These are phyloP conservation scores for Fusarium succisae DNA, from an alignment of 2,329 filamentous ascomycete genomes.

Conservation along the genomic window DNA sequence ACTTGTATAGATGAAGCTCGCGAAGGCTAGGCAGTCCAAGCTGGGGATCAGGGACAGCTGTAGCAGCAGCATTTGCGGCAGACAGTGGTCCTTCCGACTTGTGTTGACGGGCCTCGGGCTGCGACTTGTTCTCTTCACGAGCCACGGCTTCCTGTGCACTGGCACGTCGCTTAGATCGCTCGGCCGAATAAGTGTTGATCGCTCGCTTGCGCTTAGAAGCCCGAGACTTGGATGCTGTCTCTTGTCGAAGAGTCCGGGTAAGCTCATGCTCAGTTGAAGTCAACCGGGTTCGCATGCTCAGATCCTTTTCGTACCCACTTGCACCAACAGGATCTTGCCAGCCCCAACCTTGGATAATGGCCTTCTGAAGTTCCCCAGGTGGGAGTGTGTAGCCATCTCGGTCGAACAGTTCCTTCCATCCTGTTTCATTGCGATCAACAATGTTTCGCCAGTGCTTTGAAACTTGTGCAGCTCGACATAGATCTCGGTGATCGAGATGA, in stretches of 20 bases:
- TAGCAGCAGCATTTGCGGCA: constrained; percentile 83
- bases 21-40: constrained; percentile 81
- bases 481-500: constrained; percentile 84
- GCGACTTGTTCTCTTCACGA: constrained; percentile 53
- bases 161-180: constrained; percentile 64
- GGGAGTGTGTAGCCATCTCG: constrained; percentile 82
- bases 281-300: constrained; percentile 68
- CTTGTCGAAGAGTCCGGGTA: constrained; percentile 53
- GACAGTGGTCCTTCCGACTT: constrained; percentile 85
- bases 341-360: constrained; percentile 93
- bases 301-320: constrained; percentile 81
- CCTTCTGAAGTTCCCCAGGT: constrained; percentile 82
- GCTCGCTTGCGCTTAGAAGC: constrained; percentile 67
- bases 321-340: constrained; percentile 88
- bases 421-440: constrained; percentile 91
- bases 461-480: constrained; percentile 91
- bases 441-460: constrained; percentile 94
- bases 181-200: constrained; percentile 56
- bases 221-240: constrained; percentile 56
- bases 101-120: constrained; percentile 56
- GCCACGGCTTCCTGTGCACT: constrained; percentile 57
- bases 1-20: constrained; percentile 93
- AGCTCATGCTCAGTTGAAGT: constrained; percentile 64
- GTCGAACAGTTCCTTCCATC: constrained; percentile 94
- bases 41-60: constrained; percentile 82